These are phyloP conservation scores for Chytriomyces confervae DNA, from an alignment of 192 early-diverging fungal species.

Conservation along the genomic window DNA sequence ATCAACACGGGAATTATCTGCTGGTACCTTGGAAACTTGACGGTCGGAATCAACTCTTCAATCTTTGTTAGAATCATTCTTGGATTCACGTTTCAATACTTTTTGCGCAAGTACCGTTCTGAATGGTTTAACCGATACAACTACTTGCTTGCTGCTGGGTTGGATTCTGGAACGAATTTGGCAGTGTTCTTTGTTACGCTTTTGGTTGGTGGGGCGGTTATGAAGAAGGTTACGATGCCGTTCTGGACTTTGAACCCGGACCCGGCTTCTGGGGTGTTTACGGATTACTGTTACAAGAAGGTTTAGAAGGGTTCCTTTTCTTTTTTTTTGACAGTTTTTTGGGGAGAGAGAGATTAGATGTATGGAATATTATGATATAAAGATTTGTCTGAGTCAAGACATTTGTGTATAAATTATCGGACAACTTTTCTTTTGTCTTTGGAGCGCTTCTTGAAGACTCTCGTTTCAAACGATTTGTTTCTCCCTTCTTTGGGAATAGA, in stretches of 20 bases:
- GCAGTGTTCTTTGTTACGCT: conserved; percentile 10
- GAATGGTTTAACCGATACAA: conserved; percentile 68
- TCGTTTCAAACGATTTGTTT: too few relatives aligned
- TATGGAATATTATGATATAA: too few relatives aligned
- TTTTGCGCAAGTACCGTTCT: conserved; percentile 67
- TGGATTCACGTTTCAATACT: conserved; percentile 75
- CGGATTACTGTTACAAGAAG: too few relatives aligned
- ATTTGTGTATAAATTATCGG: too few relatives aligned
- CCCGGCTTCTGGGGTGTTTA: background rate
- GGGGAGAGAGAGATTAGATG: too few relatives aligned
- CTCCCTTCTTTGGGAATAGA: too few relatives aligned
- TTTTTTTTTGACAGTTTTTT: too few relatives aligned
- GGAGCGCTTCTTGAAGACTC: too few relatives aligned
- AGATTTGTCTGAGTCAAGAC: too few relatives aligned
- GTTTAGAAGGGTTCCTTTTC: too few relatives aligned
- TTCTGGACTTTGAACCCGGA: conserved; percentile 32
- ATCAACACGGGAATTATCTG: conserved; percentile 75
- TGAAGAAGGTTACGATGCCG: background rate
- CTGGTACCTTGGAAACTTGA: too few relatives aligned
- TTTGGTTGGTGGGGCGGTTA: background rate
- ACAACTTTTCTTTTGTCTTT: too few relatives aligned
- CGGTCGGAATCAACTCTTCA: conserved; percentile 35
- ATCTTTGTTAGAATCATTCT: conserved; percentile 46
- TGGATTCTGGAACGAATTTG: conserved; percentile 52
- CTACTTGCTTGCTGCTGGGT: conserved; percentile 60